Conservation (phyloP, 208 protist genomes). For the Acanthamoeba sp. region DNA sequence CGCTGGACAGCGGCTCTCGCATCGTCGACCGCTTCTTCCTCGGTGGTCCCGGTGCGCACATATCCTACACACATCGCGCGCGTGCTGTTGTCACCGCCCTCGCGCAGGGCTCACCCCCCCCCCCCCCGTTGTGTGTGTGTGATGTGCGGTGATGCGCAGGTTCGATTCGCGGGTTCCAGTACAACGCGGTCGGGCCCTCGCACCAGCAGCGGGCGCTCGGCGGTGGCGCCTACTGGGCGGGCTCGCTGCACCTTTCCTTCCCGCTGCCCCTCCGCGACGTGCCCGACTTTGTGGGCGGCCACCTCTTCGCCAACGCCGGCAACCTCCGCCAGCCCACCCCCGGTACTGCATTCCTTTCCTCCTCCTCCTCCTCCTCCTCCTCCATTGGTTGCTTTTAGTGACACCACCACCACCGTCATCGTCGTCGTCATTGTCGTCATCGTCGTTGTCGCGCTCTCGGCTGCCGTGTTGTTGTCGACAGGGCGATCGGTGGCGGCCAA, state of each 20-base stretch:
- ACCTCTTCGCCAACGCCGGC: constrained; percentile 33
- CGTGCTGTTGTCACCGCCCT: no score
- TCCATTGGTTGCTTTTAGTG: no score
- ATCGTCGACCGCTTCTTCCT: constrained; percentile 26
- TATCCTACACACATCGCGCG: background rate
- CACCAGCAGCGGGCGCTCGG: background rate
- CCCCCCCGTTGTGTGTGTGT: background rate
- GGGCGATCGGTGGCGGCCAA: constrained; percentile 12
- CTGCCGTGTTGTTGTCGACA: background rate
- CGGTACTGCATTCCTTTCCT: background rate
- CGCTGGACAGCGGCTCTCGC: background rate
- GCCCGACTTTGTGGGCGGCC: constrained; percentile 12
- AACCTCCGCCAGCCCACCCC: background rate
- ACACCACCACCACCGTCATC: background rate
- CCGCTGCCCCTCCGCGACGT: constrained; percentile 13
- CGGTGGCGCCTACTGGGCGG: background rate
- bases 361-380: background rate
- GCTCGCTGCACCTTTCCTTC: background rate
- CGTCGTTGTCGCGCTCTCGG: background rate
- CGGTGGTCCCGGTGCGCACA: background rate
- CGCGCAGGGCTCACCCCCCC: no score
- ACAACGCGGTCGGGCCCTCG: background rate
- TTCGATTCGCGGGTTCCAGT: constrained; percentile 2
- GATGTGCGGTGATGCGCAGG: background rate
- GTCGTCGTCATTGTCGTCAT: no score